These are phyloP conservation scores for Vachellia collinsii DNA, from an alignment of 306 rosid genomes.

Conservation along the genomic window DNA sequence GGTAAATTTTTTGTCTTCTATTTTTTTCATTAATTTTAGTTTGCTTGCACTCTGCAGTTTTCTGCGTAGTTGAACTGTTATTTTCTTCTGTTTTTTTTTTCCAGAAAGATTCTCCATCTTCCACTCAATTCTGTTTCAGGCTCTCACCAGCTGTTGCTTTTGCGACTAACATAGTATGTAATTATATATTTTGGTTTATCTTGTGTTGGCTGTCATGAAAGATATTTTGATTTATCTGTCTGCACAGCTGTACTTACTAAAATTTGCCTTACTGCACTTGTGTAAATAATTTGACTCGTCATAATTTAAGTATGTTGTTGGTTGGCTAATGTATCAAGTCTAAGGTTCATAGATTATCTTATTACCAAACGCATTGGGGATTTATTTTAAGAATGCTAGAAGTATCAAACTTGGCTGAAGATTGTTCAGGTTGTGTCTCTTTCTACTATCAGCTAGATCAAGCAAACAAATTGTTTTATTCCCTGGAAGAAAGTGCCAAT, in stretches of 20 bases:
- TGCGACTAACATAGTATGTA: conserved; percentile 77
- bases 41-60: conserved; percentile 10
- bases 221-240: conserved; percentile 5
- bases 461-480: conserved; percentile 43
- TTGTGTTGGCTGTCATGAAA: background rate
- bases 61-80: conserved; percentile 28
- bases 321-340: conserved; percentile 2
- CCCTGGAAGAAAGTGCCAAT: conserved; percentile 67
- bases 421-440: conserved; percentile 46
- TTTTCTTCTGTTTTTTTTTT: conserved; percentile 28
- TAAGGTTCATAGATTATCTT: conserved; percentile 30
- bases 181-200: conserved; percentile 32
- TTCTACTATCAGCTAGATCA: conserved; percentile 75
- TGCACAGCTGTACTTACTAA: background rate
- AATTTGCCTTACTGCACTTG: background rate
- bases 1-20: conserved; percentile 50
- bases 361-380: conserved; percentile 27
- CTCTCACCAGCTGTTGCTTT: conserved; percentile 64
- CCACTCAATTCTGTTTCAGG: conserved; percentile 81
- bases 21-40: conserved; percentile 31
- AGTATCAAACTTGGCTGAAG: conserved; percentile 40
- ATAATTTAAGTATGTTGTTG: background rate
- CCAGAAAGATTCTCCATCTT: conserved; percentile 64
- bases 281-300: background rate
- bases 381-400: conserved; percentile 35